Percentiles rank a stretch among this genome's conserved stretches.
phyloP scores from a whole-genome alignment of 2,329 filamentous ascomycete species.

The Sarocladiaceae sp. region DNA sequence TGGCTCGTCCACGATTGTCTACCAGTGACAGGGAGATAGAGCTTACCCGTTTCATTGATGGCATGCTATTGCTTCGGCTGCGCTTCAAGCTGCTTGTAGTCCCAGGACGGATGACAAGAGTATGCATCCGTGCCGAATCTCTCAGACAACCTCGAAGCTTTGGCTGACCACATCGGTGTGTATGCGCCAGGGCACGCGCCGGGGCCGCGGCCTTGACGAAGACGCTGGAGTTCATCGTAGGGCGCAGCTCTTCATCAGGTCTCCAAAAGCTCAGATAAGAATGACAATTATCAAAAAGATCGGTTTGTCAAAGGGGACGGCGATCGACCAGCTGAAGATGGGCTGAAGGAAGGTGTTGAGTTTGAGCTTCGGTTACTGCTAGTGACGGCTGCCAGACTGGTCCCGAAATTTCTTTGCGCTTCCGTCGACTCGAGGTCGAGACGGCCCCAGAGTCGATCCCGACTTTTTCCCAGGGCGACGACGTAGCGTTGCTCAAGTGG shows the following conservation, averaged over 20 bases:
- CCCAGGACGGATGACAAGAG: background rate
- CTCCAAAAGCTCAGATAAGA: constrained; percentile 10
- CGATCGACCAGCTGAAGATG: background rate
- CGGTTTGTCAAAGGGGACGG: background rate
- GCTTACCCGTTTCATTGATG: constrained; percentile 17
- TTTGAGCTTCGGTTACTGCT: background rate
- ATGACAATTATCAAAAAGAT: constrained; percentile 7
- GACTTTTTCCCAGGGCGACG: constrained; percentile 6
- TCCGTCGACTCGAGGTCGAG: constrained; percentile 13
- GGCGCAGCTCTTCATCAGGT: constrained; percentile 22
- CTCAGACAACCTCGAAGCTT: constrained; percentile 34
- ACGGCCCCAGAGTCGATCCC: constrained; percentile 7
- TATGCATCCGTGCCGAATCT: constrained; percentile 9
- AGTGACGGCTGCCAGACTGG: constrained; percentile 4
- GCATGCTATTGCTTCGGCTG: background rate
- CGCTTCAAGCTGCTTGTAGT: background rate
- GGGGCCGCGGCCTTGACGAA: constrained; percentile 43
- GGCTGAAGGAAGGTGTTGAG: constrained; percentile 1
- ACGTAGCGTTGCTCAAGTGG: background rate
- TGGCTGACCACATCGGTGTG: constrained; percentile 32
- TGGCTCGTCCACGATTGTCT: constrained; percentile 2
- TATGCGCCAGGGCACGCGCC: constrained; percentile 40
- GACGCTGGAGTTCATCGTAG: constrained; percentile 44
- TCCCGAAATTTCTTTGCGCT: constrained; percentile 22
- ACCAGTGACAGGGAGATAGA: background rate